Evolutionary conservation across 257 asterid genomes (phyloP).

Genomic region (Linaria vulgaris): DNA sequence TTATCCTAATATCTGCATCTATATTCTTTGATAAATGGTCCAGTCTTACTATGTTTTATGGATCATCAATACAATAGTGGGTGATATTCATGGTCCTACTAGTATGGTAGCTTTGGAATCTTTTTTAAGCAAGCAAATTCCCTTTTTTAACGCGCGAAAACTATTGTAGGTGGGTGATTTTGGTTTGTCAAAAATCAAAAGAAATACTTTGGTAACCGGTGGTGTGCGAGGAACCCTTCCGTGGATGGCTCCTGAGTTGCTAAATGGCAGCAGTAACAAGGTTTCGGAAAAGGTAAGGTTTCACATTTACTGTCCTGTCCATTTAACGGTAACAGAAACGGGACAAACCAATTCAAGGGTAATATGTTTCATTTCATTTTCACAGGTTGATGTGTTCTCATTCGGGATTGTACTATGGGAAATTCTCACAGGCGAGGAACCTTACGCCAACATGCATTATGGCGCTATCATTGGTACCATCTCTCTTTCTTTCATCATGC

Average conservation of each 20-base stretch:
- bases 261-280: constrained; percentile 90
- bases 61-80: not conserved
- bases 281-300: constrained; percentile 81
- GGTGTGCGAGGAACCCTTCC: constrained; percentile 98
- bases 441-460: constrained; percentile 94
- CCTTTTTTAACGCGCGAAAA: too few relatives aligned
- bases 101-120: too few relatives aligned
- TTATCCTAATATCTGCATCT: constrained; percentile 3
- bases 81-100: not conserved
- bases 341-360: not conserved
- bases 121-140: too few relatives aligned
- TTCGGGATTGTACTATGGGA: constrained; percentile 96
- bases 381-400: constrained; percentile 92
- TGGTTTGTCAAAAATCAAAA: constrained; percentile 89
- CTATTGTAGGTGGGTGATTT: constrained; percentile 76
- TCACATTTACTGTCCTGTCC: not conserved
- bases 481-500: constrained; percentile 7
- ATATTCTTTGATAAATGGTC: constrained; percentile 1
- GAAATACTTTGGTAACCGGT: constrained; percentile 89
- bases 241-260: constrained; percentile 97
- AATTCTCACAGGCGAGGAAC: constrained; percentile 96
- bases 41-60: not conserved
- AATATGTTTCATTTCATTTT: constrained; percentile 8
- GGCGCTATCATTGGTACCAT: constrained; percentile 89
- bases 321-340: too few relatives aligned